Evolutionary conservation across 345 rosid species (phyloP).

Genomic region (Theobroma cacao): DNA sequence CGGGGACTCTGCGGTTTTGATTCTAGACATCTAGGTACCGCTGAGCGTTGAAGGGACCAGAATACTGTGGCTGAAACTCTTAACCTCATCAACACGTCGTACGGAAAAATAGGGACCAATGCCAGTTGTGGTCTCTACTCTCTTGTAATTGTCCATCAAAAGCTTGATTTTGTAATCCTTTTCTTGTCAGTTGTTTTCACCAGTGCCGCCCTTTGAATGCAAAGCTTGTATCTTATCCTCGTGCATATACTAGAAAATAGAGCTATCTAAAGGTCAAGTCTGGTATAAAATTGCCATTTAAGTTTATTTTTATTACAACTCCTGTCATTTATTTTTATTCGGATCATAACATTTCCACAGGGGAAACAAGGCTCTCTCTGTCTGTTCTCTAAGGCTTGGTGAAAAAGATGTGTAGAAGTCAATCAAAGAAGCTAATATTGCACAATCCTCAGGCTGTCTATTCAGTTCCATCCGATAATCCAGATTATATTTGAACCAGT

Average conservation of each 20-base stretch:
- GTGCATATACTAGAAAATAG: no score
- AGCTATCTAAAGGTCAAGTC: no score
- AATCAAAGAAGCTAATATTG: neutral
- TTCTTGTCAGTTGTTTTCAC: neutral
- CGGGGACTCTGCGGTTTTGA: constrained; percentile 10
- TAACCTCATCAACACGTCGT: constrained; percentile 15
- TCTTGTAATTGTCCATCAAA: neutral
- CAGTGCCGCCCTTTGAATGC: constrained; percentile 1
- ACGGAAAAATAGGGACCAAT: neutral
- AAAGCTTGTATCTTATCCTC: neutral
- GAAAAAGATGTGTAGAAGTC: neutral
- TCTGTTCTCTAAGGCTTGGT: neutral
- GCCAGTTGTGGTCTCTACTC: neutral
- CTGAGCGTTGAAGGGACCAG: neutral
- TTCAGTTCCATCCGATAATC: neutral
- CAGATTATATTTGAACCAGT: neutral
- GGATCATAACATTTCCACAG: neutral
- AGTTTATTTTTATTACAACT: neutral
- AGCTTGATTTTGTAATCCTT: neutral
- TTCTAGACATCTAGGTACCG: neutral
- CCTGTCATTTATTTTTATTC: neutral
- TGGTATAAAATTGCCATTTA: neutral
- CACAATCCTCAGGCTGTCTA: neutral
- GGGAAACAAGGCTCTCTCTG: neutral
- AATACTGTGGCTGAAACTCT: constrained; percentile 3